Evolutionary conservation across 2,329 filamentous ascomycete genomes (phyloP), one percentile per base, ranked within the genome.

Genomic region (Lecanoromycetidae sp.): DNA sequence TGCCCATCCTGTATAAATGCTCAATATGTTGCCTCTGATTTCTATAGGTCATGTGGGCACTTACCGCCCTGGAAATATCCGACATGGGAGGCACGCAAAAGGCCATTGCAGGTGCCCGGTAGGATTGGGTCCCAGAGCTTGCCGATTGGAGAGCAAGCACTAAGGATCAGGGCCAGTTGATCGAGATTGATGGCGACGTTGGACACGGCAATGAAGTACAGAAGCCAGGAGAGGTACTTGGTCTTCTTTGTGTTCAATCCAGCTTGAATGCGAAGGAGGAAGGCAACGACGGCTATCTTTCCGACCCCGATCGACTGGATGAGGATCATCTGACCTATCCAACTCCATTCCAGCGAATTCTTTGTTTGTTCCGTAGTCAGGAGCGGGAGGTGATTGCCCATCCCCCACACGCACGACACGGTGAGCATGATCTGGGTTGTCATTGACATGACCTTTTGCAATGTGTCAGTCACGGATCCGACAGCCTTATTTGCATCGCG

Each of bases 231-330:
- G 10, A 45, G 40, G 5, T 55, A 23, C 43, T 46, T 54, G 12
- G 52, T 50, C 38, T 56, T 57, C 15, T 25, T 52, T 19, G 46
- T 46, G 27, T 57, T 49, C n/a, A 29, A 19, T 3, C 52, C 48
- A 19, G 54, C 55, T 39, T 57, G 57, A 23, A 58, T 52, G 33
- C 55, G 54, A 4, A 58, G 17, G 19, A 58, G 43, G 23, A 58
- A 57, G 17, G 53, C 51, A 23, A 59, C 49, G 42, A 58, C 55
- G 26, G 57, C 55, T 33, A 54, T 45, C 39, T 57, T 60, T 19
- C 55, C 54, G 7, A 53, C 36, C 32, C 51, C 51, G 34, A 52
- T 55, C 2, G 57, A 51, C 13, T 52, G 45, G n/a, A 57, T 52
- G n/a, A 52, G 49, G 2, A 60, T 45, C n/a, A 56, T 34, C 26